A percentile compares a stretch with the other conserved stretches of the same genome.
phyloP scores from a whole-genome alignment of 768 basidiomycete genomes.

The Mycena sanguinolenta region DNA sequence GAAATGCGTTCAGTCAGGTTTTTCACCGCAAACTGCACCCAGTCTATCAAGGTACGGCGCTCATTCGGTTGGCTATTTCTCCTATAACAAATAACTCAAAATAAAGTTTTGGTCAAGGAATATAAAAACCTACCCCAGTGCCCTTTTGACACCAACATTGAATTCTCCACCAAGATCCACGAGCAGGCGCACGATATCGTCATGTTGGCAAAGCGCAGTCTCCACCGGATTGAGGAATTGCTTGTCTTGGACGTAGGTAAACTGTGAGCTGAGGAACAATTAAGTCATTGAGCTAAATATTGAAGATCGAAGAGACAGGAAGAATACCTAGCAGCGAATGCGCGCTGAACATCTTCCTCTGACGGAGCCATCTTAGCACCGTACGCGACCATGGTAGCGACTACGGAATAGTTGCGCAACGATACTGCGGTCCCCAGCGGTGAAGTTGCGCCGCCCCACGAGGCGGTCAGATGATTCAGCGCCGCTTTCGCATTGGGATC shows the following conservation, averaged over 20 bases:
- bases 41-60: constrained; percentile 52
- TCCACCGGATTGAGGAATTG: constrained; percentile 52
- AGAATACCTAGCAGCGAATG: constrained; percentile 50
- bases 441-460: constrained; percentile 45
- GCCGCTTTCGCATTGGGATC: constrained; percentile 56
- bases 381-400: constrained; percentile 54
- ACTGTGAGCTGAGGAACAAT: constrained; percentile 31
- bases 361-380: constrained; percentile 53
- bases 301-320: background rate
- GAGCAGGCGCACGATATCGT: constrained; percentile 56
- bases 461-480: constrained; percentile 53
- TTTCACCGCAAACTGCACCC: constrained; percentile 51
- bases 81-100: background rate
- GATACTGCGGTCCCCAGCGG: constrained; percentile 56
- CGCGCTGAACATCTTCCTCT: constrained; percentile 53
- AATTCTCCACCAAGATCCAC: constrained; percentile 52
- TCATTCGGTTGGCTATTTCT: constrained; percentile 37
- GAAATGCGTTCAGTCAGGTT: constrained; percentile 41
- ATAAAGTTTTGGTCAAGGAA: background rate
- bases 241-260: constrained; percentile 42
- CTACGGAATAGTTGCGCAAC: constrained; percentile 48
- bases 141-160: constrained; percentile 48
- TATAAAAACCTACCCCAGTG: constrained; percentile 23
- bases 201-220: constrained; percentile 49
- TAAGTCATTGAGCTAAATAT: background rate